Conservation (phyloP, 192 early-diverging fungal species). For the Ramicandelaber brevisporus region DNA sequence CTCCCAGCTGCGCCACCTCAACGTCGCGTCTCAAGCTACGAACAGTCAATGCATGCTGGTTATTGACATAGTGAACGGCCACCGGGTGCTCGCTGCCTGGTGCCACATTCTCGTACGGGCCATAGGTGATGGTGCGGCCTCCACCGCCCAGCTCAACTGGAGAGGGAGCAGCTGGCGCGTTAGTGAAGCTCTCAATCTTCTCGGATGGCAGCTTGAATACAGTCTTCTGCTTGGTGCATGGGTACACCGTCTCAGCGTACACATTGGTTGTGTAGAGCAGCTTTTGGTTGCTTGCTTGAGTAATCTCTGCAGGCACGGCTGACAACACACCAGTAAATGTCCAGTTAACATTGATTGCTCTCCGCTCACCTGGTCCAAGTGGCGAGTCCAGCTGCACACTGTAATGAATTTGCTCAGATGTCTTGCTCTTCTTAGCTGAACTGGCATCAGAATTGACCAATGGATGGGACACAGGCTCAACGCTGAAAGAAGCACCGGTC, state of each 20-base stretch:
- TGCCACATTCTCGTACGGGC: conserved; percentile 26
- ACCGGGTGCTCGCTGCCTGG: conserved; percentile 4
- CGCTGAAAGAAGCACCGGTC: no score
- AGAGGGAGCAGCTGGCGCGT: conserved; percentile 4
- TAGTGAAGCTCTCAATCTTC: conserved; percentile 12
- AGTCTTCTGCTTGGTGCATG: conserved; percentile 44
- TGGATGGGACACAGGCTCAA: no score
- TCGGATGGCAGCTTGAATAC: conserved; percentile 23
- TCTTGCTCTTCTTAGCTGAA: conserved; percentile 2
- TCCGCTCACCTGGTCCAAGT: conserved; percentile 26
- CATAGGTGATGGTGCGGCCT: conserved; percentile 37
- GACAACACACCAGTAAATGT: conserved; percentile 14
- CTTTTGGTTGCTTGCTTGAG: conserved; percentile 38
- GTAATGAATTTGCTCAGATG: conserved; percentile 1
- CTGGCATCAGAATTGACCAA: no score
- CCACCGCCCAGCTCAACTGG: conserved; percentile 3
- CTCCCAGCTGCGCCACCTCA: no score
- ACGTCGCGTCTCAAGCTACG: no score
- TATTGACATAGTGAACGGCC: conserved; percentile 37
- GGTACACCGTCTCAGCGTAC: conserved; percentile 38
- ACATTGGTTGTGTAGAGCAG: conserved; percentile 30
- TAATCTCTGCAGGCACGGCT: conserved; percentile 24
- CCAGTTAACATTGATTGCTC: conserved; percentile 25
- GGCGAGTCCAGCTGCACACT: conserved; percentile 6
- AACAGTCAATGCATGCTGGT: no score